Base-by-base conservation (phyloP, 306 rosid species). In the Cucurbita argyrosperma region DNA sequence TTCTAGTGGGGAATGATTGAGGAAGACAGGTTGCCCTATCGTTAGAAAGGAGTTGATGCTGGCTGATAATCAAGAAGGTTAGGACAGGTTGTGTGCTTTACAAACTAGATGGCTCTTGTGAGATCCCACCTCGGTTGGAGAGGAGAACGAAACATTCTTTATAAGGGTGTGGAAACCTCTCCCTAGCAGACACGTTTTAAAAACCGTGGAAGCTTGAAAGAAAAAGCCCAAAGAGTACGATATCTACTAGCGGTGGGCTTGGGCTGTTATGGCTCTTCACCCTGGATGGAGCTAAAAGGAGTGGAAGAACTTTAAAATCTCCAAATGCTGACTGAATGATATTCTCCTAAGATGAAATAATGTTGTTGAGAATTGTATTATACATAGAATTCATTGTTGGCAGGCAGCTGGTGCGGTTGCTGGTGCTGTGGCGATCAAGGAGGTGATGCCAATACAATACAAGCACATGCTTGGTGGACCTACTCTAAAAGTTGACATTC, bases 391-490 rank as follows among this genome's bases (percentile, higher is more conserved):
- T 7, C 37, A 23, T 69, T 72, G 64, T 82, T 74, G 75, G 35
- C 72, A 88, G 97, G 95, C 96, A 8, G 74, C 86, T 43, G 98
- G 96, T 56, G 98, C 96, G 72, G 98, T 82, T 7, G 95, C 87
- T 10, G 98, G 98, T 66, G 92, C 90, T 18, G 19, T 92, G 81
- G 91, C 92, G 50, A 84, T 92, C 54, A 82, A 77, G 75, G 92
- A 90, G 79, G 83, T 85, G 78, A 84, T 92, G 78, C 90, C 94
- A 16, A 18, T 55, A 1, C 66, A 90, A 54, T 90, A 88, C 85
- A 87, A 76, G 82, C 90, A 87, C 84, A 84, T 82, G 96, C 84
- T 90, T 5, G 88, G 89, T 14, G 98, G 98, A 0, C 98, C 98
- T 67, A 84, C 92, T 62, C 79, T 92, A 77, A 92, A 92, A 81